phyloP scores from a whole-genome alignment of 1,139 yeast species.

The Candida tetrigidarum region DNA sequence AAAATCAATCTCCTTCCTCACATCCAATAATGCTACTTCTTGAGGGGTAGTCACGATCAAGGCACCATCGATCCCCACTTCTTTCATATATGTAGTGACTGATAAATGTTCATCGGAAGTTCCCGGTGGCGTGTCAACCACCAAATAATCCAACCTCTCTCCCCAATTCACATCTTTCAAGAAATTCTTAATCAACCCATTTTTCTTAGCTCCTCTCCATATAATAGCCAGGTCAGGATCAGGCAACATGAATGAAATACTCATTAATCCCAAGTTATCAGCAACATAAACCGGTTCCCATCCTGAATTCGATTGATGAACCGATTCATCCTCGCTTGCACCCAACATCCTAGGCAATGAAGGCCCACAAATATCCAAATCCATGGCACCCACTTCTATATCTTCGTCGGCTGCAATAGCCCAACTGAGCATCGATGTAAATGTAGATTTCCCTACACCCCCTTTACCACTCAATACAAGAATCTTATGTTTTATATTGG shows the following conservation, averaged over 20 bases:
- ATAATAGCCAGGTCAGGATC: slow-evolving; percentile 92
- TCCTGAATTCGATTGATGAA: slow-evolving; percentile 90
- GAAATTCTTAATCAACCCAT: slow-evolving; percentile 91
- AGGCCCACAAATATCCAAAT: slow-evolving; percentile 97
- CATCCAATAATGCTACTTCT: slow-evolving; percentile 94
- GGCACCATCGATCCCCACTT: slow-evolving; percentile 95
- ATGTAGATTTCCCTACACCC: slow-evolving; percentile 97
- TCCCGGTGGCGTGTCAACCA: slow-evolving; percentile 98
- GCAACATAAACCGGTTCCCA: slow-evolving; percentile 98
- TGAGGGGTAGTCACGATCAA: slow-evolving; percentile 96
- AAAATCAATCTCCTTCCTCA: slow-evolving; percentile 93
- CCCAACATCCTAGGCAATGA: slow-evolving; percentile 96
- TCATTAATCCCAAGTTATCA: slow-evolving; percentile 94
- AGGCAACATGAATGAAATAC: slow-evolving; percentile 95
- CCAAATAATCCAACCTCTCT: slow-evolving; percentile 74
- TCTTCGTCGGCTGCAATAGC: slow-evolving; percentile 91
- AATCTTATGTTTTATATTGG: slow-evolving; percentile 77
- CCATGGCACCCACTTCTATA: slow-evolving; percentile 94
- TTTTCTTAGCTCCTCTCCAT: slow-evolving; percentile 97
- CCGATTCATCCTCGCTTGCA: slow-evolving; percentile 73
- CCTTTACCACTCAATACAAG: slow-evolving; percentile 95
- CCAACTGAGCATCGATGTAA: slow-evolving; percentile 95
- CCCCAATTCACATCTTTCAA: slow-evolving; percentile 98
- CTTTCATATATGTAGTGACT: slow-evolving; percentile 85
- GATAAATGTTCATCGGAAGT: slow-evolving; percentile 97